These are phyloP conservation scores for Dactylellina leptospora DNA, from an alignment of 2,329 filamentous ascomycete genomes.

Conservation along the genomic window DNA sequence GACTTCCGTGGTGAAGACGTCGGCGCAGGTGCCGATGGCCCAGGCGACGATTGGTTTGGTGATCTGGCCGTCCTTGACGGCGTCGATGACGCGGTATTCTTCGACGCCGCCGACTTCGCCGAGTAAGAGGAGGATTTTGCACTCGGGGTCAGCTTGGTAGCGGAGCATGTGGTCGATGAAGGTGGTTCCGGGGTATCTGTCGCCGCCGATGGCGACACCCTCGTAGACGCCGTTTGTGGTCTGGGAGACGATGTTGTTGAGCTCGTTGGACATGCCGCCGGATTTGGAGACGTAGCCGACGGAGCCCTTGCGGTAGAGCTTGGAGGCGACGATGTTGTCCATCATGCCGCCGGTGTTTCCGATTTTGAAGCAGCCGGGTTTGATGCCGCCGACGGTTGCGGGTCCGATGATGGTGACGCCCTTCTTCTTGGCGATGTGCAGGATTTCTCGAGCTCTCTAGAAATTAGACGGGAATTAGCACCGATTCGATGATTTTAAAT, in stretches of 20 bases:
- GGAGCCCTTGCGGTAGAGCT: constrained; percentile 99
- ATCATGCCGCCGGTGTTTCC: constrained; percentile 99
- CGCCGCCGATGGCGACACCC: constrained; percentile 98
- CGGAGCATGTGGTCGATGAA: constrained; percentile 98
- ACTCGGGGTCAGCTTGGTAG: constrained; percentile 86
- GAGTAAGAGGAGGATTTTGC: constrained; percentile 95
- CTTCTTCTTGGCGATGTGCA: constrained; percentile 97
- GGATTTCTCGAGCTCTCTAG: constrained; percentile 89
- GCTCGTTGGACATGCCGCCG: constrained; percentile 99
- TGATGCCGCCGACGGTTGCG: constrained; percentile 98
- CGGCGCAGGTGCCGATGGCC: constrained; percentile 98
- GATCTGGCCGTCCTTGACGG: constrained; percentile 90
- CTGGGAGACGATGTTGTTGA: constrained; percentile 99
- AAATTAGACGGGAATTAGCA: not conserved
- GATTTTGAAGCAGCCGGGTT: constrained; percentile 99
- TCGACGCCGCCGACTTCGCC: constrained; percentile 99
- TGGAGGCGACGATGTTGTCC: constrained; percentile 99
- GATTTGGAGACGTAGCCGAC: constrained; percentile 99
- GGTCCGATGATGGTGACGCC: constrained; percentile 98
- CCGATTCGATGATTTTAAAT: not conserved
- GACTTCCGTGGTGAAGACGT: constrained; percentile 99
- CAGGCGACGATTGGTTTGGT: constrained; percentile 99
- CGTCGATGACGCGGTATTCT: constrained; percentile 99
- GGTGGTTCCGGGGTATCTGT: constrained; percentile 97
- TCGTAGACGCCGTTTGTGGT: constrained; percentile 98